Base-by-base conservation (phyloP, 2,329 filamentous ascomycete genomes). In the Colletotrichum nymphaeae region DNA sequence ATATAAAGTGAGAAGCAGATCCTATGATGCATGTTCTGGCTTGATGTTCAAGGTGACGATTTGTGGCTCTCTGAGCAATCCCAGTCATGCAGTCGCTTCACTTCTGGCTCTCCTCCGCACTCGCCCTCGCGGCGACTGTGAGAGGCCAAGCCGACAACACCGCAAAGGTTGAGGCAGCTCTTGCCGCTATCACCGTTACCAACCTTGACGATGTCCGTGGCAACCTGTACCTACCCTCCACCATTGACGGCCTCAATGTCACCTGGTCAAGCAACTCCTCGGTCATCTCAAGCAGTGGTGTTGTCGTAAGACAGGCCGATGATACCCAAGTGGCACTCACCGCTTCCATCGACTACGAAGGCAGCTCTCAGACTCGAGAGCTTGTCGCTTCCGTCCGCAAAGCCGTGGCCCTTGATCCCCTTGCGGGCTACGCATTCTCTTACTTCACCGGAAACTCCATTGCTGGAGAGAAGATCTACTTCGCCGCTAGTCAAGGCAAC, bases 401-500 rank as follows among this genome's bases (percentile, higher is more conserved):
- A n/a, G 80, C 81, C 3, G 78, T 76, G 1, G 73, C 78, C 1
- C 73, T 82, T 0, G 83, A 80, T 0, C 76, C 79, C 0, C 81
- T 82, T 35, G 82, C 85, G 57, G 87, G 85, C 5, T 89, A 89
- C 72, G 84, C 84, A 0, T 89, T 89, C 72, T 82, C 85, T 0
- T 89, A 89, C 76, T 89, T 89, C 75, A 88, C 86, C 0, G 84
- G 83, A 9, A 84, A 83, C 76, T 79, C 81, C 1, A 72, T 77
- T 16, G 79, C 80, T 0, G 87, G 88, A 26, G 88, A 89, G 72
- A 88, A 88, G 67, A 88, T 89, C 62, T 88, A 83, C 75, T 82
- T 89, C 14, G 86, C 88, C 2, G 84, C 86, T 7, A 88, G 85
- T 74, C 82, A 87, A 16, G 86, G 87, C 30, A 89, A 89, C 77